phyloP scores from a whole-genome alignment of 139 green algal species.

The Picochlorum sp. region DNA sequence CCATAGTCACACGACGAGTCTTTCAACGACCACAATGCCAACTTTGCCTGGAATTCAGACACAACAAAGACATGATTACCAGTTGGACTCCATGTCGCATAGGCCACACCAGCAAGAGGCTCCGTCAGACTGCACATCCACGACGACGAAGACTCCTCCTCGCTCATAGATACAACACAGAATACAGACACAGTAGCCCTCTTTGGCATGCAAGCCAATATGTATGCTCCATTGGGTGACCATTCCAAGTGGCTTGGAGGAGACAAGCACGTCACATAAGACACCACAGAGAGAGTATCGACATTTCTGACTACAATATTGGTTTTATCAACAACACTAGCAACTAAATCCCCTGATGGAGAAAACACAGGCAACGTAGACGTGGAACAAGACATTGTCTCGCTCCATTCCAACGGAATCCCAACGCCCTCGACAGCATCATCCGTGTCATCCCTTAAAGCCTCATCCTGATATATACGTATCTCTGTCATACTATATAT shows the following conservation, averaged over 20 bases:
- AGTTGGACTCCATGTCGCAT: constrained; percentile 42
- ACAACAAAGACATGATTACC: constrained; percentile 56
- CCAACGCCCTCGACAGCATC: too few species aligned
- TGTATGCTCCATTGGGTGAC: constrained; percentile 58
- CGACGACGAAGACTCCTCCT: constrained; percentile 33
- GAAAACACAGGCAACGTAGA: constrained; percentile 45
- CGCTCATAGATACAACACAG: constrained; percentile 12
- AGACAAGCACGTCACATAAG: constrained; percentile 78
- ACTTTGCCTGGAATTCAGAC: constrained; percentile 71
- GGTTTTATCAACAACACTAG: constrained; percentile 34
- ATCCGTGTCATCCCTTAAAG: too few species aligned
- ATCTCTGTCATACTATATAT: too few species aligned
- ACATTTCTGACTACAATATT: constrained; percentile 62
- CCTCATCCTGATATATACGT: too few species aligned
- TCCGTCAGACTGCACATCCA: constrained; percentile 88
- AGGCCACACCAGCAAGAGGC: constrained; percentile 46
- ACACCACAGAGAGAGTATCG: constrained; percentile 55
- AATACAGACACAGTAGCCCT: constrained; percentile 61
- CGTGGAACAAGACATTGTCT: constrained; percentile 62
- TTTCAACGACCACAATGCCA: constrained; percentile 74
- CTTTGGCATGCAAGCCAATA: constrained; percentile 61
- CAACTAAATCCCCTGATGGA: constrained; percentile 60
- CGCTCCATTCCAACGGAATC: constrained; percentile 1
- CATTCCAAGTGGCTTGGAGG: constrained; percentile 68
- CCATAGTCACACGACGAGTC: constrained; percentile 35